Conservation (phyloP, 345 rosid species). For the Lagerstroemia speciosa region DNA sequence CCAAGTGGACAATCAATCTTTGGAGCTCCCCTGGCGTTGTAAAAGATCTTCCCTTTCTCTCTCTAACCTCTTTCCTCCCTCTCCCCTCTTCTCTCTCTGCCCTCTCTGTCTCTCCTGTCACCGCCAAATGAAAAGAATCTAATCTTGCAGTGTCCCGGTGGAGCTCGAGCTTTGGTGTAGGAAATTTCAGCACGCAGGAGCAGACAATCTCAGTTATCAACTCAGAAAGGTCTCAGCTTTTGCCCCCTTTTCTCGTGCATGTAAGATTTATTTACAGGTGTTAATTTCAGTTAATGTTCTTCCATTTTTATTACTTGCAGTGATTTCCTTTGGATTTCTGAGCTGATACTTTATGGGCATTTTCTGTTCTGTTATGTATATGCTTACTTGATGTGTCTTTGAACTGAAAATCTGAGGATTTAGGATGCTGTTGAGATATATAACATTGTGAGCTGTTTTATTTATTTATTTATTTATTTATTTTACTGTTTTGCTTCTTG, state of each 20-base stretch:
- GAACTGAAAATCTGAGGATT: not conserved
- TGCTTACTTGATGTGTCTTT: not conserved
- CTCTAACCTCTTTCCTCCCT: constrained; percentile 3
- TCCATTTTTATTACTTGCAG: not conserved
- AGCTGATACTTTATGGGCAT: not conserved
- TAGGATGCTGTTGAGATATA: not conserved
- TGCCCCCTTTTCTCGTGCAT: not conserved
- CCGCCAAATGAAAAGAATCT: constrained; percentile 10
- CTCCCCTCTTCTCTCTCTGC: not conserved
- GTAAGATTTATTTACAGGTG: not conserved
- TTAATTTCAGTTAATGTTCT: not conserved
- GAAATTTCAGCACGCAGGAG: not conserved
- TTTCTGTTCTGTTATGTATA: not conserved
- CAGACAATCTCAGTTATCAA: not conserved
- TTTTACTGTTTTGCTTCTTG: not conserved
- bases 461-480: not conserved
- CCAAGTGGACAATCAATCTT: constrained; percentile 33
- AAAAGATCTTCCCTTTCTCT: constrained; percentile 32
- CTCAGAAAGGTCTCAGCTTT: not conserved
- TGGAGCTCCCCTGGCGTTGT: constrained; percentile 20
- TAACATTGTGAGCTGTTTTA: not conserved
- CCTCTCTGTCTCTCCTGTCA: constrained; percentile 1
- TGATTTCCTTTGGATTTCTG: not conserved
- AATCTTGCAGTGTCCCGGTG: not conserved
- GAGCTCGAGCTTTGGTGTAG: not conserved